Evolutionary conservation across 2,329 filamentous ascomycete species (phyloP).

Genomic region (Calycina marina): DNA sequence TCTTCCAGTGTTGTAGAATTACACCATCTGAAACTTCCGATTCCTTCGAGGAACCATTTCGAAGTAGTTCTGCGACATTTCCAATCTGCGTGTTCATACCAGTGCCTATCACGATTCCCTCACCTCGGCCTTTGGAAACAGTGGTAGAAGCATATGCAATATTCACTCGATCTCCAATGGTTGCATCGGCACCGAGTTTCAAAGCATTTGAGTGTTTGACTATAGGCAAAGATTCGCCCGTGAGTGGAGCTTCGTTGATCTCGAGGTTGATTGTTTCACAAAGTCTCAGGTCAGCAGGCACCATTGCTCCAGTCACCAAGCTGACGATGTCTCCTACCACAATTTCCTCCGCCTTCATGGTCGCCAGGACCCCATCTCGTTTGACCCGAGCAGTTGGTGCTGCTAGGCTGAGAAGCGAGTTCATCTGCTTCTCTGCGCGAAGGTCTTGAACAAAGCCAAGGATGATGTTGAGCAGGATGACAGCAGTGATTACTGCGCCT

Average conservation of each 20-base stretch:
- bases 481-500: slow-evolving; percentile 46
- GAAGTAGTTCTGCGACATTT: slow-evolving; percentile 57
- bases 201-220: slow-evolving; percentile 45
- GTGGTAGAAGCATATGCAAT: slow-evolving; percentile 58
- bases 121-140: slow-evolving; percentile 56
- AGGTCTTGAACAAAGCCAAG: slow-evolving; percentile 49
- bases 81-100: slow-evolving; percentile 65
- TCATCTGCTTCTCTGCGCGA: slow-evolving; percentile 46
- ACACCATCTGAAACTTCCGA: slow-evolving; percentile 35
- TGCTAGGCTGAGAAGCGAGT: slow-evolving; percentile 29
- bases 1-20: slow-evolving; percentile 30
- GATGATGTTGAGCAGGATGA: slow-evolving; percentile 52
- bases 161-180: slow-evolving; percentile 56
- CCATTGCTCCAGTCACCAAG: slow-evolving; percentile 50
- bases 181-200: slow-evolving; percentile 33
- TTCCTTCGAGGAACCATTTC: slow-evolving; percentile 34
- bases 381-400: slow-evolving; percentile 28
- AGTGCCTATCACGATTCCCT: slow-evolving; percentile 53
- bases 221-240: slow-evolving; percentile 57
- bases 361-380: slow-evolving; percentile 32
- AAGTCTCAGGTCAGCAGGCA: slow-evolving; percentile 54
- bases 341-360: slow-evolving; percentile 39
- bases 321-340: slow-evolving; percentile 53
- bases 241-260: slow-evolving; percentile 61
- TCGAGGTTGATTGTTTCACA: slow-evolving; percentile 57